Evolutionary conservation across 1,284 basidiomycete genomes (phyloP).

Genomic region (Pholiota adiposa): DNA sequence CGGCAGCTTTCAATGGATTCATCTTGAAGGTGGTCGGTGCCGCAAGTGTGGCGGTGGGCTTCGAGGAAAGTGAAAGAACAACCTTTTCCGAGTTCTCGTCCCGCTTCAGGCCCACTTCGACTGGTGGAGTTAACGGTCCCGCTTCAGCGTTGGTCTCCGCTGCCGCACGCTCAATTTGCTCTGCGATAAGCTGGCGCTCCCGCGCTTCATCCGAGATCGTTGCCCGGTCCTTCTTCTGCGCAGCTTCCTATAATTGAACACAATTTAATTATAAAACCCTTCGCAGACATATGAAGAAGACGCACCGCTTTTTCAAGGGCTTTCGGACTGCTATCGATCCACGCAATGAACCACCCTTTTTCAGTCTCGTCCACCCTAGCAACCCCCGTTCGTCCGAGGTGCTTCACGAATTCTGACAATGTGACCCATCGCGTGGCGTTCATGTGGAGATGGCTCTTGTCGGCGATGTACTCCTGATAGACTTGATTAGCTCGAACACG

Average conservation of each 20-base stretch:
- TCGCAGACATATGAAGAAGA: slow-evolving; percentile 20
- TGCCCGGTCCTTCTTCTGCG: slow-evolving; percentile 90
- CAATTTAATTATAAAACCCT: slow-evolving; percentile 4
- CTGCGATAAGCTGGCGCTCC: slow-evolving; percentile 86
- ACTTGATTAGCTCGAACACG: slow-evolving; percentile 94
- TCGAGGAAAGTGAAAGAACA: slow-evolving; percentile 68
- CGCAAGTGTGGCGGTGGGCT: slow-evolving; percentile 43
- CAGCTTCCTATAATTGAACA: slow-evolving; percentile 66
- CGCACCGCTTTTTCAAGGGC: slow-evolving; percentile 88
- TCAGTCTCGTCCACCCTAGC: slow-evolving; percentile 97
- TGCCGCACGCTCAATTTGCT: slow-evolving; percentile 91
- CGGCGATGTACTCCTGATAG: slow-evolving; percentile 98
- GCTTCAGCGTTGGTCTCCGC: slow-evolving; percentile 38
- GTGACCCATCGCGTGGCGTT: slow-evolving; percentile 98
- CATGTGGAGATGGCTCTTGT: slow-evolving; percentile 97
- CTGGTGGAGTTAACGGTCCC: slow-evolving; percentile 44
- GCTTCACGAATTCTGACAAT: slow-evolving; percentile 91
- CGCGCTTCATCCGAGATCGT: slow-evolving; percentile 95
- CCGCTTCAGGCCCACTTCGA: slow-evolving; percentile 69
- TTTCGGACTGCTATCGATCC: slow-evolving; percentile 96
- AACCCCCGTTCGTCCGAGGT: slow-evolving; percentile 87
- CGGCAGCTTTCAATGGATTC: slow-evolving; percentile 49
- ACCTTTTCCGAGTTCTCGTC: slow-evolving; percentile 77
- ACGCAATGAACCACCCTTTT: slow-evolving; percentile 95
- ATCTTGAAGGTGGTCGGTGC: slow-evolving; percentile 65